These are phyloP conservation scores for Tetraselmis striata DNA, from an alignment of 139 green algal species.

Conservation along the genomic window DNA sequence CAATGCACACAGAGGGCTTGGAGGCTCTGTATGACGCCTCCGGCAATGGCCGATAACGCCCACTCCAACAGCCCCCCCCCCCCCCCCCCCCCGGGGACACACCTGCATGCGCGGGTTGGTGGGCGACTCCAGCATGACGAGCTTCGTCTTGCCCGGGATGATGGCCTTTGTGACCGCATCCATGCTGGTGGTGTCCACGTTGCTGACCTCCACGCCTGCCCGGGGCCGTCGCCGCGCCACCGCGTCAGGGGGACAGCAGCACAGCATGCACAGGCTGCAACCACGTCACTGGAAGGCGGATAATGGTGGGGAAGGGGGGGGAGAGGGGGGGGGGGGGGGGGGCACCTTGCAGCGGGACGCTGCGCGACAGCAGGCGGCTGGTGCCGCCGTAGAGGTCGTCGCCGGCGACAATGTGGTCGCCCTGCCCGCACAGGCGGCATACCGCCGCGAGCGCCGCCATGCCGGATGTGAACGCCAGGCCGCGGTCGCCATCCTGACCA, in stretches of 20 bases:
- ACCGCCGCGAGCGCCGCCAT: slow-evolving; percentile 86
- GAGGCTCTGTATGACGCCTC: too few relatives aligned
- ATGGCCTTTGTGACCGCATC: slow-evolving; percentile 52
- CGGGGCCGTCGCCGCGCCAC: slow-evolving; percentile 35
- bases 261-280: slow-evolving; percentile 24
- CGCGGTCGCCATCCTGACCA: slow-evolving; percentile 57
- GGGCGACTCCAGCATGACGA: slow-evolving; percentile 95
- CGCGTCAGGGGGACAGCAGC: too few relatives aligned
- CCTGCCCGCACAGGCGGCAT: slow-evolving; percentile 17
- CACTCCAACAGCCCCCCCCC: slow-evolving; percentile 90
- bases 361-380: slow-evolving; percentile 64
- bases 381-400: slow-evolving; percentile 98
- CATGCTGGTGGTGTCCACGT: slow-evolving; percentile 89
- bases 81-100: slow-evolving; percentile 44
- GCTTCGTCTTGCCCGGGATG: slow-evolving; percentile 64
- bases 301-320: too few relatives aligned
- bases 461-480: slow-evolving; percentile 87
- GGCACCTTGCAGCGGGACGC: slow-evolving; percentile 25
- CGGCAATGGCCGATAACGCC: slow-evolving; percentile 84
- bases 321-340: too few relatives aligned
- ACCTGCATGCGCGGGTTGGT: slow-evolving; percentile 96
- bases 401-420: slow-evolving; percentile 78
- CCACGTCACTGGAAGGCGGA: too few relatives aligned
- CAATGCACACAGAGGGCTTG: too few relatives aligned
- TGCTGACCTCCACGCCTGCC: slow-evolving; percentile 68